Base-by-base conservation (phyloP, 2,329 filamentous ascomycete genomes). In the Venturia oleaginea region DNA sequence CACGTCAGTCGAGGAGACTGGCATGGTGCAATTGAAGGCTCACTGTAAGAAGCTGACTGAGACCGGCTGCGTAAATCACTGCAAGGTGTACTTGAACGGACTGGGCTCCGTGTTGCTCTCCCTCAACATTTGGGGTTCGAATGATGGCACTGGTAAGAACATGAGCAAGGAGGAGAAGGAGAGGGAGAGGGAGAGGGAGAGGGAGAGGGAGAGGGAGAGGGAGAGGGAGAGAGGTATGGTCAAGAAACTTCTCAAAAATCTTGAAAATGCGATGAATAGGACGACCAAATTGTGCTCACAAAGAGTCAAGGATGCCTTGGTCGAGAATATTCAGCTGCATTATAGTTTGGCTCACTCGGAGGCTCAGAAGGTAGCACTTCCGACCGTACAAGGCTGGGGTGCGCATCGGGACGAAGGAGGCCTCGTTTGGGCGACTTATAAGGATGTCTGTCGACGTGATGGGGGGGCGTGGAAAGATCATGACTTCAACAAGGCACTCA, bases 1-100 rank as follows among this genome's bases (percentile, higher is more conserved):
- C 69, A 71, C 72, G 1, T 72, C 75, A 3, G 48, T 75, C 0
- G 77, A 83, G 2, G 80, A 87, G 65, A 88, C 86, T 0, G 84
- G 83, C 69, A 78, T 87, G 2, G 84, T 84, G 1, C 77, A 80
- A 54, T 76, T 88, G 0, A 83, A 84, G 68, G 75, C 75, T 0
- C 85, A 89, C 67, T 86, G 84, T 63, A 81, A 79, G 65, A 80
- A 80, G 51, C 73, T 87, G 3, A 87, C 85, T 0, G 80, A 83
- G 64, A 72, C 74, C 37, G 78, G 78, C 8, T 75, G 82, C 32
- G 72, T 76, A 6, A 75, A 74, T 4, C 76, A 73, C 22, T 81
- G 77, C 61, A 77, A 76, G 10, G 72, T 71, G 1, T 86, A 86
- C 66, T 72, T 88, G 2, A 81, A 80, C 13, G 77, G 76, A 37